These are phyloP conservation scores for Avena sativa DNA, from an alignment of 176 grass and related monocot genomes.

Conservation along the genomic window DNA sequence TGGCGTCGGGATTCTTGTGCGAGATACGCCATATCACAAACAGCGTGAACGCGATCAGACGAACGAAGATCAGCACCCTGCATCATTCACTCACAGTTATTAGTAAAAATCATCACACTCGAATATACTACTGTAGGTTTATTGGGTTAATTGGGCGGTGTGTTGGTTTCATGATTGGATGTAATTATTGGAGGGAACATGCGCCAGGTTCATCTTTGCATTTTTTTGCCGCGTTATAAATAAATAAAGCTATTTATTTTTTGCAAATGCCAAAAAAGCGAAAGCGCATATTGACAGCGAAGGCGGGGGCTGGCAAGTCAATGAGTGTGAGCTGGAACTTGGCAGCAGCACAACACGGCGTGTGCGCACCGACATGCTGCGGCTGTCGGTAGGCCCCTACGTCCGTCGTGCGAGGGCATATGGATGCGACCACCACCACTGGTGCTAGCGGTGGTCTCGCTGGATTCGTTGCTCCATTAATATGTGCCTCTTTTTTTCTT, in stretches of 20 bases:
- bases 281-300: conserved; percentile 9
- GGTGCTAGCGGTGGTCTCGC: not conserved
- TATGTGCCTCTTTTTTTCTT: not conserved
- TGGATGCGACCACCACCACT: not conserved
- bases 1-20: conserved; percentile 83
- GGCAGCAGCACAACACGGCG: not conserved
- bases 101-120: not conserved
- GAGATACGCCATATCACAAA: conserved; percentile 83
- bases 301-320: conserved; percentile 5
- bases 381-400: conserved; percentile 24
- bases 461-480: conserved; percentile 29
- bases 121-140: too few species aligned
- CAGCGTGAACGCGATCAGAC: conserved; percentile 63
- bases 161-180: not conserved
- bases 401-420: not conserved
- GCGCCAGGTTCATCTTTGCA: conserved; percentile 2
- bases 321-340: conserved; percentile 24
- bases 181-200: conserved; percentile 27
- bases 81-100: not conserved
- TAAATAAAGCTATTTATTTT: not conserved
- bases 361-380: conserved; percentile 4
- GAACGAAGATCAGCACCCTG: conserved; percentile 82
- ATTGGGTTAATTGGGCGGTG: not conserved
- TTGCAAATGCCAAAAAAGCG: conserved; percentile 13
- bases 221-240: not conserved